Evolutionary conservation across 176 grass and related monocot species (phyloP).

Genomic region (Sorghum bicolor): Sorghum_bicolor_NCBIv3 NC_012876.2:64756001-64756500

Average conservation of each 20-base stretch:
- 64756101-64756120: slow-evolving; percentile 42
- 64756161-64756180: too few species aligned
- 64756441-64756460: slow-evolving; percentile 25
- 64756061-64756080: slow-evolving; percentile 15
- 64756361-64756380: neutral
- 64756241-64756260: neutral
- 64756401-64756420: neutral
- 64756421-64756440: slow-evolving; percentile 25
- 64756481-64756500: slow-evolving; percentile 27
- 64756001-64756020: slow-evolving; percentile 32
- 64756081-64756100: slow-evolving; percentile 29
- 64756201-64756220: neutral
- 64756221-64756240: neutral
- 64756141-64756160: neutral
- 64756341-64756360: too few species aligned
- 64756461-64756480: slow-evolving; percentile 41
- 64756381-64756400: neutral
- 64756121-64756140: slow-evolving; percentile 44
- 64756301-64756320: neutral
- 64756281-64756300: neutral
- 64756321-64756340: neutral
- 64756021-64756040: slow-evolving; percentile 20
- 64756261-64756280: neutral
- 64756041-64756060: slow-evolving; percentile 32
- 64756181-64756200: neutral